Evolutionary conservation across 1,139 yeast species (phyloP).

Genomic region (Kluyveromyces marxianus): DNA sequence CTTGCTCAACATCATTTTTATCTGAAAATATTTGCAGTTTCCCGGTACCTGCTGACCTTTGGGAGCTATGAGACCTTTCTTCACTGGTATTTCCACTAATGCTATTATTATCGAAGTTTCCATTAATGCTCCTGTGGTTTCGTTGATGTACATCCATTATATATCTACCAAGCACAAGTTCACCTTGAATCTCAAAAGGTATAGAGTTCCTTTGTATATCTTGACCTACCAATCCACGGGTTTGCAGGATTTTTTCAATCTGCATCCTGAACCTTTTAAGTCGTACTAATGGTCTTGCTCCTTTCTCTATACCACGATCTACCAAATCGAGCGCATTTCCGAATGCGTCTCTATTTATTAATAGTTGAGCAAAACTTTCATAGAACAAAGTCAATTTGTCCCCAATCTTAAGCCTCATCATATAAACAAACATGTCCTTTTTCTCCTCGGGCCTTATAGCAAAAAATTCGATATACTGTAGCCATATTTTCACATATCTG

Average conservation of each 20-base stretch:
- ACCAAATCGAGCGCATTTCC: slow-evolving; percentile 60
- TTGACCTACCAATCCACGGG: slow-evolving; percentile 3
- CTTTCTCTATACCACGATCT: slow-evolving; percentile 48
- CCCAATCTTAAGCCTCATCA: slow-evolving; percentile 73
- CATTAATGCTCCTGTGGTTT: background rate
- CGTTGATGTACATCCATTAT: slow-evolving; percentile 27
- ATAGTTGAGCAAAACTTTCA: slow-evolving; percentile 64
- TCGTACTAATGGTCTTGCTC: slow-evolving; percentile 60
- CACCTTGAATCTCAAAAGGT: slow-evolving; percentile 2
- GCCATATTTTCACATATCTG: slow-evolving; percentile 73
- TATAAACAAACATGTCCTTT: slow-evolving; percentile 59
- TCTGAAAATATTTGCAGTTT: slow-evolving; percentile 23
- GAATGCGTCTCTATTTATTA: slow-evolving; percentile 46
- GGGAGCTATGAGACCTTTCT: slow-evolving; percentile 22
- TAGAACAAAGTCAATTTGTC: slow-evolving; percentile 59
- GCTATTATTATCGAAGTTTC: slow-evolving; percentile 22
- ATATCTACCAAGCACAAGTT: slow-evolving; percentile 21
- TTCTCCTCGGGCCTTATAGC: slow-evolving; percentile 11
- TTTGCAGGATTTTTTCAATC: slow-evolving; percentile 37
- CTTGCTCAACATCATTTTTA: slow-evolving; percentile 11
- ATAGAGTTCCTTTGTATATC: background rate
- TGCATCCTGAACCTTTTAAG: slow-evolving; percentile 43
- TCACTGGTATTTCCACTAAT: slow-evolving; percentile 12
- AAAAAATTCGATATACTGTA: slow-evolving; percentile 31
- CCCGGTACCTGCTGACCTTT: background rate